Evolutionary conservation across 331 rosid genomes (phyloP).

Genomic region (Rhamnella rubrinervis): DNA sequence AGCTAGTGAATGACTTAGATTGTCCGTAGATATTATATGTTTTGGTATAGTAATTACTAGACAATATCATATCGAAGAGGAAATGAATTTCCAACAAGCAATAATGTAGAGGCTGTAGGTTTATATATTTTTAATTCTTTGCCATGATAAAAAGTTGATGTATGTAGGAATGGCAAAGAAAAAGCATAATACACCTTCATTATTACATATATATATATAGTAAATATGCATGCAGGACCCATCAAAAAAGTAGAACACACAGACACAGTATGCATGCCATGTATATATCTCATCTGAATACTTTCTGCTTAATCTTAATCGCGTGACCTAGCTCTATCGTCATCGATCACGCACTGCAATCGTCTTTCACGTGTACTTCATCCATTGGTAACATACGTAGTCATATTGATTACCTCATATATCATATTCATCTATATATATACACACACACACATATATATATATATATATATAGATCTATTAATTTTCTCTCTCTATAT

Average conservation of each 20-base stretch:
- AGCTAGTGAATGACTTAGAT: too few relatives aligned
- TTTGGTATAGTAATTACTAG: slow-evolving; percentile 8
- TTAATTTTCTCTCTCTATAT: too few relatives aligned
- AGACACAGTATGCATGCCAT: neutral
- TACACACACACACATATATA: too few relatives aligned
- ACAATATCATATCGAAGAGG: slow-evolving; percentile 12
- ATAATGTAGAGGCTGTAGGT: slow-evolving; percentile 4
- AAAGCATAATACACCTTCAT: slow-evolving; percentile 26
- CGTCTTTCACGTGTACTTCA: too few relatives aligned
- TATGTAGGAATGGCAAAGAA: slow-evolving; percentile 8
- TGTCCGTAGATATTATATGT: too few relatives aligned
- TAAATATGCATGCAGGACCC: slow-evolving; percentile 42
- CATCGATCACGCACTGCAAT: too few relatives aligned
- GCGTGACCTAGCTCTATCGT: too few relatives aligned
- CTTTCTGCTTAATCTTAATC: too few relatives aligned
- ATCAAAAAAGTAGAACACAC: slow-evolving; percentile 28
- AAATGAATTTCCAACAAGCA: slow-evolving; percentile 29
- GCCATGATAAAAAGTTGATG: slow-evolving; percentile 10
- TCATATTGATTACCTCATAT: too few relatives aligned
- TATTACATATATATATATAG: neutral
- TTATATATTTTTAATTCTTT: slow-evolving; percentile 4
- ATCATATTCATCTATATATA: too few relatives aligned
- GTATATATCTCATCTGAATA: neutral
- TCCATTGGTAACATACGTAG: too few relatives aligned
- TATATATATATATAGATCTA: too few relatives aligned